Evolutionary conservation across 225 moss, liverwort and hornwort species (phyloP).

Genomic region (Rhytidiadelphus loreus): DNA sequence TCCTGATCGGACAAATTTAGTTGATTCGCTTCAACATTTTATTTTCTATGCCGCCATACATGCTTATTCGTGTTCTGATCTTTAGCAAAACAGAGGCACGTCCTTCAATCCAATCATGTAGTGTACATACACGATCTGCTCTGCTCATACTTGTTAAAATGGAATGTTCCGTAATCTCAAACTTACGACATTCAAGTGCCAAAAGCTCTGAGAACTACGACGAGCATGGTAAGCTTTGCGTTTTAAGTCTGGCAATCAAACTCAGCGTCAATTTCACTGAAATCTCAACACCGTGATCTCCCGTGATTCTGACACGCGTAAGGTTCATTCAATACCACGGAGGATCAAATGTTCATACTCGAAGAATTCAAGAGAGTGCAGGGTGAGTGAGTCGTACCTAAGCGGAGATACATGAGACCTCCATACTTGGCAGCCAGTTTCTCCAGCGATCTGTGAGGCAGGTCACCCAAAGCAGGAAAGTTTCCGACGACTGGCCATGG

Average conservation of each 20-base stretch:
- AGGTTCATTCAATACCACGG: neutral
- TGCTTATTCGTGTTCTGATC: too few relatives aligned
- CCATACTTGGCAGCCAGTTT: neutral
- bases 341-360: neutral
- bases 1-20: neutral
- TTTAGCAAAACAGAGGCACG: neutral
- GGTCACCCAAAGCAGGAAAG: neutral
- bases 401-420: slow-evolving; percentile 12
- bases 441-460: neutral
- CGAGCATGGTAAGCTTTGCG: neutral
- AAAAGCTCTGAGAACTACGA: too few relatives aligned
- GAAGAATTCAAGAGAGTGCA: neutral
- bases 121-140: neutral
- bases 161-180: neutral
- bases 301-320: neutral
- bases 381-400: neutral
- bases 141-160: too few relatives aligned
- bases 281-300: neutral
- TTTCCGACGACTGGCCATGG: slow-evolving; percentile 7
- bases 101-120: too few relatives aligned
- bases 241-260: neutral
- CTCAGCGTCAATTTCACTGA: neutral
- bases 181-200: too few relatives aligned
- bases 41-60: too few relatives aligned
- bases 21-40: neutral